A percentile compares a stretch with the other conserved stretches of the same genome.
phyloP scores from a whole-genome alignment of 371 early-diverging fungal genomes.

The Chytridium lagenaria region DNA sequence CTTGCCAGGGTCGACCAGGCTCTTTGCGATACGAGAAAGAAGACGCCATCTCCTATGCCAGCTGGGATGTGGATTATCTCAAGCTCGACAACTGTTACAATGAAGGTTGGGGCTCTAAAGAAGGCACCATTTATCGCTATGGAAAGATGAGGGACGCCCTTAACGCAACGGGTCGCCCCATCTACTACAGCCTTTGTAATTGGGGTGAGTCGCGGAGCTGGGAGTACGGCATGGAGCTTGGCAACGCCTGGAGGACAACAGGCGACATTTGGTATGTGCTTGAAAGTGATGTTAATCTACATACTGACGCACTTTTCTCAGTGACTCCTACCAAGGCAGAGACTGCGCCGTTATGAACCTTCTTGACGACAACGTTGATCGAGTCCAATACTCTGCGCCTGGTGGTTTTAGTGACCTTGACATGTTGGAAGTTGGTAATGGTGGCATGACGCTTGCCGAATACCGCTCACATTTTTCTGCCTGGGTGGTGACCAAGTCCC shows the following conservation, averaged over 20 bases:
- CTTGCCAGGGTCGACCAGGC: conserved; percentile 59
- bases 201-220: conserved; percentile 56
- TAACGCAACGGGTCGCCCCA: conserved; percentile 52
- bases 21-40: conserved; percentile 46
- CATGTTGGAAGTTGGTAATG: conserved; percentile 60
- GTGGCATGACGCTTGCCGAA: conserved; percentile 49
- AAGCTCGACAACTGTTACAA: conserved; percentile 59
- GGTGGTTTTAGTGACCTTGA: conserved; percentile 60
- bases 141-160: conserved; percentile 51
- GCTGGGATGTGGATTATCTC: conserved; percentile 56
- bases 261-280: conserved; percentile 44
- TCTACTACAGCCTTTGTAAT: conserved; percentile 53
- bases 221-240: conserved; percentile 49
- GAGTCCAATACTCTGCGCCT: conserved; percentile 39
- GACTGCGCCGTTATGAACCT: conserved; percentile 36
- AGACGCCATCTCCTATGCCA: conserved; percentile 52
- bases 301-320: not conserved
- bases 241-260: conserved; percentile 53
- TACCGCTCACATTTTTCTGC: conserved; percentile 53
- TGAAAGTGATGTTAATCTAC: conserved; percentile 15
- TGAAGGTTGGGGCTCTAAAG: conserved; percentile 14
- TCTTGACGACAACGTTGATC: conserved; percentile 26
- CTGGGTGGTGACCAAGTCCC: conserved; percentile 55
- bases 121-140: conserved; percentile 28
- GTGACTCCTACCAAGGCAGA: conserved; percentile 21